phyloP scores from a whole-genome alignment of 2,329 filamentous ascomycete species.

The Fusarium chuoi region DNA sequence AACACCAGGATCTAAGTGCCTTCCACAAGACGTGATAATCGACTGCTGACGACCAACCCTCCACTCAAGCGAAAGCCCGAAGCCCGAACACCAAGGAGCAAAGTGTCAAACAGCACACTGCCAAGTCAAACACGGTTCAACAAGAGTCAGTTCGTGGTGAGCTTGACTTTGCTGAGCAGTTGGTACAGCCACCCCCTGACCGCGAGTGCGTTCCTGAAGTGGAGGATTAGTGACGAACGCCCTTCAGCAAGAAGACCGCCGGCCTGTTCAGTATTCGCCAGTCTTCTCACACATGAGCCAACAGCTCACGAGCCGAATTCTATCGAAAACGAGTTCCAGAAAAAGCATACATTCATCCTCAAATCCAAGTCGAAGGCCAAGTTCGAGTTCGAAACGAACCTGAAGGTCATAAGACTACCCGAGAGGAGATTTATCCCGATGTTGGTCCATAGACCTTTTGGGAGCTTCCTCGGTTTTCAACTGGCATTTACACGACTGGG shows the following conservation, averaged over 20 bases:
- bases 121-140: no score
- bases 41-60: background rate
- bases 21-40: no score
- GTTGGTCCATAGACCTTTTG: background rate
- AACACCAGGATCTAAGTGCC: no score
- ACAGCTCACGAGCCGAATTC: no score
- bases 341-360: no score
- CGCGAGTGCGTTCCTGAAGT: background rate
- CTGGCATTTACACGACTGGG: fast-evolving
- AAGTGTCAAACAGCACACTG: background rate
- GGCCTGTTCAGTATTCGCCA: no score
- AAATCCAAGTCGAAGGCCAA: background rate
- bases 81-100: background rate
- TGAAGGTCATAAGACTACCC: no score
- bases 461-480: no score
- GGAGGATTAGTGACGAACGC: background rate
- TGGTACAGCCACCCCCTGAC: background rate
- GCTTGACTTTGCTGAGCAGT: background rate
- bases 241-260: background rate
- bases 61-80: background rate
- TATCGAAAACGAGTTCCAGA: fast-evolving
- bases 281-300: no score
- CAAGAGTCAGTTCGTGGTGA: fast-evolving
- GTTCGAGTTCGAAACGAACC: background rate
- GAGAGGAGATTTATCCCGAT: background rate